Evolutionary conservation across 2,329 filamentous ascomycete genomes (phyloP).

Genomic region (Aplosporella prunicola): DNA sequence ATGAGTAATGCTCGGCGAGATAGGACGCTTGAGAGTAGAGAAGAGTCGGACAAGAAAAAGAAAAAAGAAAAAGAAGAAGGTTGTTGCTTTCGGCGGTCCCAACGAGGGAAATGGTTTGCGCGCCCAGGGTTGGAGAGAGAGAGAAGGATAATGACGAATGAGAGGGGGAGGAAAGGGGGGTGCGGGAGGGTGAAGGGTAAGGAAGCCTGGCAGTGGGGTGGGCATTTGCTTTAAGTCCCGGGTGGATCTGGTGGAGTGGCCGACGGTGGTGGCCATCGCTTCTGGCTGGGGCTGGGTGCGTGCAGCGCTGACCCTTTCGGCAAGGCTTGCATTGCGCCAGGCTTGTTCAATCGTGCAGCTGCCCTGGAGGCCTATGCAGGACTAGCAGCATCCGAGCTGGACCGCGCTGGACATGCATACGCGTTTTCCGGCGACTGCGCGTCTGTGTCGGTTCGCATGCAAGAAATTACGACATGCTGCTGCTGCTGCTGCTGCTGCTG

Average conservation of each 20-base stretch:
- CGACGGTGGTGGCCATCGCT: constrained; percentile 9
- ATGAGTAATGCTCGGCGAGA: constrained; percentile 21
- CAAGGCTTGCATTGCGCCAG: constrained; percentile 12
- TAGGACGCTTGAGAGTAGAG: constrained; percentile 22
- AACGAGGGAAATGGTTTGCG: constrained; percentile 25
- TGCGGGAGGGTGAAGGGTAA: constrained; percentile 33
- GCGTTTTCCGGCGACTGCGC: constrained; percentile 5
- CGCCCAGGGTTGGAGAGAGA: constrained; percentile 28
- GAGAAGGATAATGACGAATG: constrained; percentile 32
- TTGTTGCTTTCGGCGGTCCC: constrained; percentile 26
- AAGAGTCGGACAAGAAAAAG: constrained; percentile 23
- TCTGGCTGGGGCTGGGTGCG: constrained; percentile 10
- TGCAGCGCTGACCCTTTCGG: constrained; percentile 9
- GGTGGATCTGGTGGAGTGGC: constrained; percentile 11
- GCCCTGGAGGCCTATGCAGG: constrained; percentile 2
- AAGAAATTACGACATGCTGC: constrained; percentile 4
- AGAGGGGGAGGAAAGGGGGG: constrained; percentile 34
- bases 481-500: neutral
- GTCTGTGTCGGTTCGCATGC: constrained; percentile 3
- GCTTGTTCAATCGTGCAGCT: constrained; percentile 9
- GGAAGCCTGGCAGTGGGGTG: constrained; percentile 30
- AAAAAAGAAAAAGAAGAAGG: constrained; percentile 26
- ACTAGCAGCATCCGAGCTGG: constrained; percentile 4
- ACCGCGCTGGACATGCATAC: constrained; percentile 6
- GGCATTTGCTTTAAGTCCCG: constrained; percentile 14